These are phyloP conservation scores for Hypericum androsaemum DNA, from an alignment of 345 rosid species.

Conservation along the genomic window DNA sequence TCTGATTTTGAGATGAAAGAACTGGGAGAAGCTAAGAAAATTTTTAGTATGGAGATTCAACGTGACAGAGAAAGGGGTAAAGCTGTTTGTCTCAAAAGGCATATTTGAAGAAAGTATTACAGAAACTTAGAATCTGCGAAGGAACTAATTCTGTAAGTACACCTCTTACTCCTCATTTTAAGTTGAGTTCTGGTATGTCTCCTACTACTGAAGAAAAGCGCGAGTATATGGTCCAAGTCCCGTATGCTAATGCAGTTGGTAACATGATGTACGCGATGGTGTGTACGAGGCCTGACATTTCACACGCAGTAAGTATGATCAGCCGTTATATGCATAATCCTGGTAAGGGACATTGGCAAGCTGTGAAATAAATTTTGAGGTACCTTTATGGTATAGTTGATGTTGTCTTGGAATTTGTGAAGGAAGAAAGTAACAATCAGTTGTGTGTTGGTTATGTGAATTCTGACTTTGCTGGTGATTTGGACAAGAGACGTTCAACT, in stretches of 20 bases:
- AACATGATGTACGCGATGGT: background rate
- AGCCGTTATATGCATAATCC: background rate
- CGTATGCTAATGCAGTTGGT: background rate
- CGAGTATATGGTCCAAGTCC: background rate
- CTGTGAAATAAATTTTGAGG: background rate
- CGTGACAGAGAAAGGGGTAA: background rate
- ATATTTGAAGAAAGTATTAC: too few species aligned
- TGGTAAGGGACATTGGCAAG: background rate
- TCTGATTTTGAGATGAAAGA: conserved; percentile 7
- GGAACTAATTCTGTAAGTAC: background rate
- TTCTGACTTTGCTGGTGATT: too few species aligned
- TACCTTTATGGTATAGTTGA: background rate
- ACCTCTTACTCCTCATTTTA: background rate
- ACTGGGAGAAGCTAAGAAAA: background rate
- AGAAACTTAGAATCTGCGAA: too few species aligned
- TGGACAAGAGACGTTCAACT: too few species aligned
- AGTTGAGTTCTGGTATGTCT: background rate
- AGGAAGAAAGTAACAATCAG: too few species aligned
- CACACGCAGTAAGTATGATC: background rate
- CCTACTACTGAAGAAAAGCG: background rate
- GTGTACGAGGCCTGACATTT: background rate
- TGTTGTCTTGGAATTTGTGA: background rate
- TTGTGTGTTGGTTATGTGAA: too few species aligned
- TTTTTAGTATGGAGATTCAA: conserved; percentile 6
- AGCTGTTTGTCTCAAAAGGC: background rate